These are phyloP conservation scores for Phyllosticta citrichinensis DNA, from an alignment of 2,329 filamentous ascomycete species.

Conservation along the genomic window DNA sequence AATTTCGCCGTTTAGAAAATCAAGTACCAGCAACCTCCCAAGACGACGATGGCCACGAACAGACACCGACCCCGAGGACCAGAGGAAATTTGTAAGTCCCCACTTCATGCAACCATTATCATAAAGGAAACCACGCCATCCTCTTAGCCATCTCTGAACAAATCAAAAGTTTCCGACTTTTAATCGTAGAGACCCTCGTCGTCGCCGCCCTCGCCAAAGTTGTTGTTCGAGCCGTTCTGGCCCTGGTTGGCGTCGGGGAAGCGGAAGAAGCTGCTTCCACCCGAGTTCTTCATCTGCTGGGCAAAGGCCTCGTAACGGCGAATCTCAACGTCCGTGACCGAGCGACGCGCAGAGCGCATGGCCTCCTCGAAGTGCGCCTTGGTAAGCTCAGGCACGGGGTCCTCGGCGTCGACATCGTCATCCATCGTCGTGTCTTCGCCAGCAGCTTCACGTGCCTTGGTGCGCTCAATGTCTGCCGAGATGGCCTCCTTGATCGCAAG, in stretches of 20 bases:
- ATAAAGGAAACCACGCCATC: not conserved
- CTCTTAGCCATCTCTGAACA: not conserved
- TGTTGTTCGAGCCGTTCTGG: slow-evolving; percentile 35
- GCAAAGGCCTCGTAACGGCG: slow-evolving; percentile 97
- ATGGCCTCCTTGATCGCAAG: slow-evolving; percentile 98
- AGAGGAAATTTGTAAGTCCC: slow-evolving; percentile 1
- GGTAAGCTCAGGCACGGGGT: slow-evolving; percentile 91
- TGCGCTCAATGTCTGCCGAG: slow-evolving; percentile 73
- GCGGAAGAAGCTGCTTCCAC: slow-evolving; percentile 94
- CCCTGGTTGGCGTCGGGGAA: slow-evolving; percentile 57
- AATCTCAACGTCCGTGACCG: slow-evolving; percentile 94
- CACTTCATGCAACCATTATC: slow-evolving; percentile 9
- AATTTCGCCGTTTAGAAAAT: not conserved
- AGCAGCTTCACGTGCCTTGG: slow-evolving; percentile 78
- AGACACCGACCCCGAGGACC: slow-evolving; percentile 7
- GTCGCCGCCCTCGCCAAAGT: slow-evolving; percentile 77
- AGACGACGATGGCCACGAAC: not conserved
- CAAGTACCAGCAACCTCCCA: not conserved
- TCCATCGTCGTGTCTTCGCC: slow-evolving; percentile 70
- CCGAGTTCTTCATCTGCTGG: slow-evolving; percentile 98
- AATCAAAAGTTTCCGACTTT: not conserved
- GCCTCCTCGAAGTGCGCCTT: slow-evolving; percentile 98
- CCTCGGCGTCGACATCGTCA: slow-evolving; percentile 67
- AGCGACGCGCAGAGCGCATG: slow-evolving; percentile 88
- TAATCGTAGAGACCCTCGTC: slow-evolving; percentile 98